Percentiles rank a stretch among this genome's conserved stretches.
These are phyloP conservation scores for Petunia secreta DNA, from an alignment of 257 asterid genomes.

Conservation along the genomic window DNA sequence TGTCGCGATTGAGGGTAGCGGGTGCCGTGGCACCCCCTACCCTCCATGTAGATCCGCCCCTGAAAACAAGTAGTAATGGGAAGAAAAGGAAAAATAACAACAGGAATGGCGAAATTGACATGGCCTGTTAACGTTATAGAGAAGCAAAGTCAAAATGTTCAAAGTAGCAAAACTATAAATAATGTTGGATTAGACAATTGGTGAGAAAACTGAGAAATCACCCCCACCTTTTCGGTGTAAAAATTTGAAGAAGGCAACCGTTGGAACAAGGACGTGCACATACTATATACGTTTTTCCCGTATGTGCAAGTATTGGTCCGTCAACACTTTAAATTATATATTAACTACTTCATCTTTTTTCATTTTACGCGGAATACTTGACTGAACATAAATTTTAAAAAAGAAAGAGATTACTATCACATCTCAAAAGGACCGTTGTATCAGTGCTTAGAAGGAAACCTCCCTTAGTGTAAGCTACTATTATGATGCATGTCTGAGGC, in stretches of 20 bases:
- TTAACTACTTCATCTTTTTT: too few species aligned
- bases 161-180: not conserved
- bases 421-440: not conserved
- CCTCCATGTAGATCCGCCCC: too few species aligned
- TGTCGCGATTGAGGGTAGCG: too few species aligned
- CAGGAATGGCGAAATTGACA: not conserved
- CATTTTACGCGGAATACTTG: too few species aligned
- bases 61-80: too few species aligned
- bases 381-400: too few species aligned
- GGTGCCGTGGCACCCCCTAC: too few species aligned
- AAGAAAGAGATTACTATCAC: too few species aligned
- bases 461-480: not conserved
- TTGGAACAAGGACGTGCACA: too few species aligned
- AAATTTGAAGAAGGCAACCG: not conserved
- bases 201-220: not conserved
- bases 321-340: not conserved
- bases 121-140: not conserved
- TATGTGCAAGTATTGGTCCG: not conserved
- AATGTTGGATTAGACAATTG: not conserved
- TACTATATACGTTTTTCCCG: too few species aligned
- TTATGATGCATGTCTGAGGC: not conserved
- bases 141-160: not conserved
- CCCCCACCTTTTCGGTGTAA: not conserved
- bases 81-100: not conserved
- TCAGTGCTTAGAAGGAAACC: not conserved